Base-by-base conservation (phyloP, 345 rosid genomes). In the Aegle marmelos region DNA sequence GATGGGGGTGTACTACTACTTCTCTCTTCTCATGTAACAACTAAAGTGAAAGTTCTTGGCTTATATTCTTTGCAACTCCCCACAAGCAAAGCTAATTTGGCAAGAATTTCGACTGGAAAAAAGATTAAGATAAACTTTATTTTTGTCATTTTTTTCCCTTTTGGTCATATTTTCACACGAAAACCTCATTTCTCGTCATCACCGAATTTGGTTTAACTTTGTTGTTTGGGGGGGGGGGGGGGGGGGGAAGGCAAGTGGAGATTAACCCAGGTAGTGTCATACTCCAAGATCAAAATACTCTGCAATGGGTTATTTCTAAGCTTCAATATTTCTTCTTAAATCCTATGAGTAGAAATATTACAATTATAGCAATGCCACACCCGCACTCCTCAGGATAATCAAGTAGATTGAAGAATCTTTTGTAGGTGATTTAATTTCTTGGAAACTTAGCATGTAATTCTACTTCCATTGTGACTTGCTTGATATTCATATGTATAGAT, bases 21-120 rank as follows among this genome's bases (percentile, higher is more conserved):
- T 54, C 30, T 71, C 64, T 72, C 61, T 73, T 82, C 77, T 73
- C 84, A 71, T 79, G 86, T 81, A 82, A 61, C 16, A 60, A 62
- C 19, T 79, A 85, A 87, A 81, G 90, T 71, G 75, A 82, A 83
- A 83, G 78, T 58, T 65, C 64, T 50, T 27, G 8, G 56, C 63
- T 58, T 63, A 84, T 84, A 88, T 85, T 86, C 89, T 85, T 88
- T 86, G 91, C 79, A 76, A 72, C 85, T 83, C 81, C 79, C 71
- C 58, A 22, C 91, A 88, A 88, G 89, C 91, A 88, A 88, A 84
- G 85, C 82, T 77, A 76, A 73, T 61, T 79, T 77, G 80, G 79
- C 58, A 13, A 66, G 72, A 68, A 41, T 30, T 39, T 81, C 78
- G 74, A 79, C 76, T 54, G 14, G 77, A 60, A 78, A 78, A 53